Conservation (phyloP, 2,329 filamentous ascomycete genomes). For the Berkeleyomyces basicola region DNA sequence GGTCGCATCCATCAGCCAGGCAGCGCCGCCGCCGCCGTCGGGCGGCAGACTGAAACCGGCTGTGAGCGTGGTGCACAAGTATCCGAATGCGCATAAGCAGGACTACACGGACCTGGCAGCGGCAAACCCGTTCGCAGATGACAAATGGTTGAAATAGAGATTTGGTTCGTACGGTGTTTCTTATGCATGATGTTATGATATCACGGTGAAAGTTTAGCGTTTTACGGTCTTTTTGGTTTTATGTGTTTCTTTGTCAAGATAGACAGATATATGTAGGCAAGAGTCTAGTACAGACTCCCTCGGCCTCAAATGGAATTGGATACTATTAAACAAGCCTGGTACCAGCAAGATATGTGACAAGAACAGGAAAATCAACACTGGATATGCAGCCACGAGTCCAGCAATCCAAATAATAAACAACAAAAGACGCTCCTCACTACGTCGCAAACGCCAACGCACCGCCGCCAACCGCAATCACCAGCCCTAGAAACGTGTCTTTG, state of each 20-base stretch:
- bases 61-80: slow-evolving; percentile 12
- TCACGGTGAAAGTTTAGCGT: neutral
- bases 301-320: neutral
- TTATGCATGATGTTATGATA: neutral
- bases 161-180: neutral
- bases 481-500: neutral
- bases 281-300: neutral
- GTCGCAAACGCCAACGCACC: slow-evolving; percentile 4
- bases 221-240: neutral
- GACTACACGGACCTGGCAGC: slow-evolving; percentile 14
- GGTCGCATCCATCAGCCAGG: slow-evolving; percentile 6
- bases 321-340: neutral
- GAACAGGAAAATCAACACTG: too few relatives aligned
- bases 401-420: neutral
- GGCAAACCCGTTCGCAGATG: slow-evolving; percentile 12
- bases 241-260: neutral
- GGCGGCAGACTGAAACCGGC: neutral
- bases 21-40: neutral
- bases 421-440: neutral
- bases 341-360: neutral
- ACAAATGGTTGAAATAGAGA: neutral
- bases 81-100: slow-evolving; percentile 14
- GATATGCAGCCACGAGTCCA: too few relatives aligned
- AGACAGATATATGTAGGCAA: neutral
- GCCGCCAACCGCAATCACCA: slow-evolving; percentile 6